Base-by-base conservation (phyloP, 106 monocot genomes). In the Vanilla planifolia region DNA sequence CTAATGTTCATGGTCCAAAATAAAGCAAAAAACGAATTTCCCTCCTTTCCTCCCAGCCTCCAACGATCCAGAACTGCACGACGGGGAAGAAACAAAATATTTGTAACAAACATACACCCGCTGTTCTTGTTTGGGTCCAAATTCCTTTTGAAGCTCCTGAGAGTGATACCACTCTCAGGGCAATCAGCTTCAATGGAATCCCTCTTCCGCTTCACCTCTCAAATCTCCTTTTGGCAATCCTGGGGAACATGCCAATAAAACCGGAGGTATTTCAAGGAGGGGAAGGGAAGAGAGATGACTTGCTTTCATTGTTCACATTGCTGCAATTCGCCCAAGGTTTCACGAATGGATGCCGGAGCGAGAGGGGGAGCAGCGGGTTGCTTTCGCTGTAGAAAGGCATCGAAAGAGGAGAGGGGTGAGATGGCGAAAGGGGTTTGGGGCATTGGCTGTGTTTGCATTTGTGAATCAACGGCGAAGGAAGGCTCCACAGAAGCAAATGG, bases 381-480 rank as follows among this genome's bases (percentile, higher is more conserved):
- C 30, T 56, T 33, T n/a, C 33, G 55, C 55, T 33, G 55, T 17
- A 56, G 33, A 29, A 30, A 7, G n/a, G 30, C 55, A 32, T 5
- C 29, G n/a, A 56, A 30, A n/a, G 16, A n/a, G 1, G 33, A 2
- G 33, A 33, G n/a, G 55, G 4, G 4, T 4, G 29, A 29, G 2
- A 33, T 13, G 15, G n/a, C 14, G 33, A 56, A 32, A 33, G 55
- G 55, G 0, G 3, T n/a, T 16, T 56, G 55, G 11, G 55, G 55
- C 8, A 56, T 56, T 29, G 55, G 55, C 11, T 56, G 29, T 32
- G 30, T 56, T n/a, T 56, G 17, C n/a, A 3, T 29, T 16, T 32
- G 55, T 56, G 33, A 56, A 56, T 56, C 55, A 16, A 16, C 55
- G 1, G 19, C 55, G 33, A 56, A 56, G 33, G 33, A 56, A 14